Conservation (phyloP, 2,329 filamentous ascomycete genomes). For the Exserohilum rostratum region DNA sequence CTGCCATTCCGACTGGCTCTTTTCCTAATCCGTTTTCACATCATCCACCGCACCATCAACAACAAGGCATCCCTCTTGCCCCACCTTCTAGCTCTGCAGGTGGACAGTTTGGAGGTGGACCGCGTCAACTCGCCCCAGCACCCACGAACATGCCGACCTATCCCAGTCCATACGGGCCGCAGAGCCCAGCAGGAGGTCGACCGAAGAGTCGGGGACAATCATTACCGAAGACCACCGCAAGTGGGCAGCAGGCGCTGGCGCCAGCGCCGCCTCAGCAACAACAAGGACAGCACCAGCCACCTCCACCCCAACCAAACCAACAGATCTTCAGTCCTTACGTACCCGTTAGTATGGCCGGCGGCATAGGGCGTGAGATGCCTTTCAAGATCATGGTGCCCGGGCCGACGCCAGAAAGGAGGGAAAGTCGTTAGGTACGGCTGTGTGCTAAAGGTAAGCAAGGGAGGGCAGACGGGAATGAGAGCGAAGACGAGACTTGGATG, state of each 20-base stretch:
- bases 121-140: conserved; percentile 34
- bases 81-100: conserved; percentile 18
- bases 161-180: conserved; percentile 40
- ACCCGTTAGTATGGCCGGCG: conserved; percentile 20
- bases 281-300: conserved; percentile 6
- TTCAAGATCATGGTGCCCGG: conserved; percentile 44
- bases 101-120: conserved; percentile 9
- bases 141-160: conserved; percentile 32
- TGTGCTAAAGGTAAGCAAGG: neutral
- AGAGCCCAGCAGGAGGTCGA: conserved; percentile 25
- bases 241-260: conserved; percentile 35
- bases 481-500: conserved; percentile 9
- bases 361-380: conserved; percentile 27
- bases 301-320: conserved; percentile 8
- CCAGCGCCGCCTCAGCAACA: conserved; percentile 35
- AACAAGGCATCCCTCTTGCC: conserved; percentile 14
- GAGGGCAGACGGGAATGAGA: neutral
- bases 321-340: conserved; percentile 36
- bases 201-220: conserved; percentile 31
- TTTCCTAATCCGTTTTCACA: conserved; percentile 17
- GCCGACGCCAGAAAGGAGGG: conserved; percentile 32
- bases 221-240: conserved; percentile 15
- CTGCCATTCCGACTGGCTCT: conserved; percentile 31
- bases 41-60: conserved; percentile 21
- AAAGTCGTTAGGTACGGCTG: conserved; percentile 35